Percentiles rank a stretch among this genome's conserved stretches.
Conservation (phyloP, 345 rosid species). For the Orychophragmus violaceus region DNA sequence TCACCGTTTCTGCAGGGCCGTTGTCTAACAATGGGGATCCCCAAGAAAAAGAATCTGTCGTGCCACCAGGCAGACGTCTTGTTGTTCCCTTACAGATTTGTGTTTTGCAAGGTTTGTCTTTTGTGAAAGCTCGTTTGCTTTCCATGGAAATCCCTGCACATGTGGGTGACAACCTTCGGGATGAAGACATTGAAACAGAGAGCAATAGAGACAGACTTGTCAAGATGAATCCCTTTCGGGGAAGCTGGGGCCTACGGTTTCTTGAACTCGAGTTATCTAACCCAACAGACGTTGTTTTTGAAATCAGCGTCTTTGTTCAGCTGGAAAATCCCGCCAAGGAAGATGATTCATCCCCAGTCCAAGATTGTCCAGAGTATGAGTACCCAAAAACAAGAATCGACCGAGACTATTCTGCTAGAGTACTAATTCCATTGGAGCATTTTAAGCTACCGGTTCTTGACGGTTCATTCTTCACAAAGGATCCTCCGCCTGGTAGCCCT, state of each 20-base stretch:
- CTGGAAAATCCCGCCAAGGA: constrained; percentile 53
- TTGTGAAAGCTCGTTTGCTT: constrained; percentile 89
- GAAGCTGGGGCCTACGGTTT: constrained; percentile 97
- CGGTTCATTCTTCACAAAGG: constrained; percentile 71
- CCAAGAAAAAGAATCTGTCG: constrained; percentile 36
- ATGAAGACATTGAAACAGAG: constrained; percentile 44
- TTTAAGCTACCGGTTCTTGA: constrained; percentile 93
- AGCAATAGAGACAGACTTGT: constrained; percentile 67
- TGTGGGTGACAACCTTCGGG: constrained; percentile 59
- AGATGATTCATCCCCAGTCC: constrained; percentile 34
- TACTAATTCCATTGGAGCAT: constrained; percentile 89
- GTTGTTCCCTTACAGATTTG: constrained; percentile 84
- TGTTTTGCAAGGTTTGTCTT: constrained; percentile 85
- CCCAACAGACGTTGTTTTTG: constrained; percentile 93
- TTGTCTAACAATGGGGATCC: constrained; percentile 45
- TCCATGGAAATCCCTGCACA: constrained; percentile 98
- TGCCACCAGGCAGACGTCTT: constrained; percentile 86
- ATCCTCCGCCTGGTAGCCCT: constrained; percentile 44
- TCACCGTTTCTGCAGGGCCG: constrained; percentile 45
- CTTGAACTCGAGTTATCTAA: constrained; percentile 91
- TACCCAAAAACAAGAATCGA: constrained; percentile 91
- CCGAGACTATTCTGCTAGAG: constrained; percentile 87
- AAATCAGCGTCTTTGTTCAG: constrained; percentile 77
- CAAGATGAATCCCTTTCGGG: constrained; percentile 89
- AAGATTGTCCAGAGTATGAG: constrained; percentile 55